phyloP scores from a whole-genome alignment of 2,329 filamentous ascomycete genomes.

The Arthrobotrys conoides region DNA sequence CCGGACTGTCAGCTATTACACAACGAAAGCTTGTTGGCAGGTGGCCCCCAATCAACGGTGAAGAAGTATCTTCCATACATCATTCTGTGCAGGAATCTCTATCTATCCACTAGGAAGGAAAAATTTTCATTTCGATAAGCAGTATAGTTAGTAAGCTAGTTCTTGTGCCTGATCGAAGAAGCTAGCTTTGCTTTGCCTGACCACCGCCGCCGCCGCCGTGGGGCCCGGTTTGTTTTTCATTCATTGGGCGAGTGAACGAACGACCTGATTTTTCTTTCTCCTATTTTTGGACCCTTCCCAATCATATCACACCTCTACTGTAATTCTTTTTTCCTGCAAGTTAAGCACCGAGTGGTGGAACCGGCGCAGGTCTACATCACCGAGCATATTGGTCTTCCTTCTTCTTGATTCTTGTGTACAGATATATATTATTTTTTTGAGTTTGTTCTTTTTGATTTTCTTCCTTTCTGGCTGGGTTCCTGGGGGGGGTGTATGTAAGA shows the following conservation, averaged over 20 bases:
- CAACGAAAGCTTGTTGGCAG: conserved; percentile 9
- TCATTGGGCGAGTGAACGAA: not conserved
- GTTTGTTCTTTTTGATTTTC: conserved; percentile 5
- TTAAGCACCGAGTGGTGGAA: conserved; percentile 27
- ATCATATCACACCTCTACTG: not conserved
- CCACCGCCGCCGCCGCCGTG: not conserved
- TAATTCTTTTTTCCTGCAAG: not conserved
- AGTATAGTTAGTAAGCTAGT: not conserved
- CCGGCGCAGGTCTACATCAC: conserved; percentile 52
- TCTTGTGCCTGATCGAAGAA: not conserved
- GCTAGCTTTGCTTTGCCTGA: too few species aligned
- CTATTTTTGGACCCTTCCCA: not conserved
- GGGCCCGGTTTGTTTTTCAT: conserved; percentile 14
- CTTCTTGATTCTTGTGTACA: conserved; percentile 16
- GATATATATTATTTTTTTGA: conserved; percentile 6
- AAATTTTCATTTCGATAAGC: conserved; percentile 1
- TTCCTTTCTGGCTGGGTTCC: not conserved
- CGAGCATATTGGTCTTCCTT: conserved; percentile 26
- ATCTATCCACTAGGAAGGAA: not conserved
- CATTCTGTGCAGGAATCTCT: conserved; percentile 19
- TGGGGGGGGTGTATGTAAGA: too few species aligned
- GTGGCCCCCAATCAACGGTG: conserved; percentile 28
- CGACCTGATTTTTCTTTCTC: too few species aligned
- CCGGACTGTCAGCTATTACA: conserved; percentile 24
- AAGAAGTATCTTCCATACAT: conserved; percentile 16